Conservation (phyloP, 2,329 filamentous ascomycete genomes). For the Pseudogymnoascus sp. region DNA sequence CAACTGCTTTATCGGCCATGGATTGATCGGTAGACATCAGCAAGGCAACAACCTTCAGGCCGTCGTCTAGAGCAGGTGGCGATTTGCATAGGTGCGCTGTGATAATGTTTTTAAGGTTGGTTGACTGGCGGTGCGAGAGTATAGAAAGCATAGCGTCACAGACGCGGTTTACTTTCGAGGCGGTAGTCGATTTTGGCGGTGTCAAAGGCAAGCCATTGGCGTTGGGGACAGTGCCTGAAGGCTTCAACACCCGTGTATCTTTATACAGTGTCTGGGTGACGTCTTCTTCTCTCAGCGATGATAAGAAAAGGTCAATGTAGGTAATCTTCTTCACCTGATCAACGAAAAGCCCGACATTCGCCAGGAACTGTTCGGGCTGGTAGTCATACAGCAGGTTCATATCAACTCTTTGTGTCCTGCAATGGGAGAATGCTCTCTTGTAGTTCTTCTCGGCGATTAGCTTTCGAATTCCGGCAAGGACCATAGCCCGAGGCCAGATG, state of each 20-base stretch:
- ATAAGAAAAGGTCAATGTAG: constrained; percentile 85
- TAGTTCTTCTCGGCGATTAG: constrained; percentile 78
- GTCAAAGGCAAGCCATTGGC: constrained; percentile 26
- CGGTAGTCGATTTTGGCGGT: constrained; percentile 17
- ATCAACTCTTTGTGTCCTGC: constrained; percentile 87
- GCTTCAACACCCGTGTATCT: constrained; percentile 58
- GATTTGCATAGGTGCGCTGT: constrained; percentile 91
- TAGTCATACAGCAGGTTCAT: constrained; percentile 98
- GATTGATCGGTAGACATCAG: constrained; percentile 60
- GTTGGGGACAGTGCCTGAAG: not conserved
- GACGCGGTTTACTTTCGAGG: constrained; percentile 73
- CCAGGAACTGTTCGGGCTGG: constrained; percentile 76
- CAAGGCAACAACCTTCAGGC: constrained; percentile 69
- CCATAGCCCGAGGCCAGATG: constrained; percentile 85
- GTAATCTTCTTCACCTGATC: constrained; percentile 76
- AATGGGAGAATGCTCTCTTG: constrained; percentile 74
- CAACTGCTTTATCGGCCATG: constrained; percentile 79
- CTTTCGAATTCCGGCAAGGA: constrained; percentile 79
- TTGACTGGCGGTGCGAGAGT: constrained; percentile 54
- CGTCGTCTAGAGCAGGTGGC: constrained; percentile 83
- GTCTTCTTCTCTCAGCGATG: constrained; percentile 81
- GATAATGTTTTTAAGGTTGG: constrained; percentile 80
- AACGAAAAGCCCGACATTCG: constrained; percentile 68
- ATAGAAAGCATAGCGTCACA: constrained; percentile 75
- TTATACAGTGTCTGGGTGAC: constrained; percentile 91